Base-by-base conservation (phyloP, 202 grass and related monocot genomes). In the Zoysia matrella region DNA sequence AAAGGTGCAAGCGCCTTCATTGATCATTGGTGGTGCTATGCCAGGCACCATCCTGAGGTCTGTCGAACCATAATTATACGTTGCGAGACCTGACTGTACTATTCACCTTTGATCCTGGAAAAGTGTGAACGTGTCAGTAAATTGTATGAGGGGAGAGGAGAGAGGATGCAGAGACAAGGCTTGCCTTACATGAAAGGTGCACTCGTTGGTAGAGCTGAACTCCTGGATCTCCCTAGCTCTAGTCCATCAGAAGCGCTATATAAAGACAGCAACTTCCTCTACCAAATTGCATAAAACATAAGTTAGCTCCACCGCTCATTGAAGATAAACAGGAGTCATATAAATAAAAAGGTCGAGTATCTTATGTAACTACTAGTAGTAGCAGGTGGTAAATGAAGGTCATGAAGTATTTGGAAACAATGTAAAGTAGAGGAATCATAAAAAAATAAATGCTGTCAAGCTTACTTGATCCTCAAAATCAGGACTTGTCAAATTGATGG, bases 391-490 rank as follows among this genome's bases (percentile, higher is more conserved):
- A 71, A 62, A 65, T 68, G 42, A 10, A 64, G 45, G 58, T 50
- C 42, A 66, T 75, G 58, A 75, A 69, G 60, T 47, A 14, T 12
- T 13, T 47, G 47, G 36, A 86, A 76, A 72, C 44, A 47, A 61
- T 56, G 71, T 79, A 76, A 40, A 22, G 22, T 52, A 8, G 18
- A 85, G 48, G 66, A 46, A 81, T 77, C 66, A 81, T 67, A 47
- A 11, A 60, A 47, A 78, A 22, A 22, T 47, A 69, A 63, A 84
- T 77, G 60, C 73, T 82, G 55, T 67, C 6, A 79, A 82, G 74
- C 93, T 95, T 90, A 96, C 96, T 90, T 99, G 93, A 83, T 95
- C 91, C 85, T 99, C 96, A 90, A 99, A 99, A 87, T 92, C 89
- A 75, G 96, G 93, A 89, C 87, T 95, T 39, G 83, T 94, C 91